Conservation (phyloP, 495 filamentous ascomycete species). For the Daldinia loculata region DNA sequence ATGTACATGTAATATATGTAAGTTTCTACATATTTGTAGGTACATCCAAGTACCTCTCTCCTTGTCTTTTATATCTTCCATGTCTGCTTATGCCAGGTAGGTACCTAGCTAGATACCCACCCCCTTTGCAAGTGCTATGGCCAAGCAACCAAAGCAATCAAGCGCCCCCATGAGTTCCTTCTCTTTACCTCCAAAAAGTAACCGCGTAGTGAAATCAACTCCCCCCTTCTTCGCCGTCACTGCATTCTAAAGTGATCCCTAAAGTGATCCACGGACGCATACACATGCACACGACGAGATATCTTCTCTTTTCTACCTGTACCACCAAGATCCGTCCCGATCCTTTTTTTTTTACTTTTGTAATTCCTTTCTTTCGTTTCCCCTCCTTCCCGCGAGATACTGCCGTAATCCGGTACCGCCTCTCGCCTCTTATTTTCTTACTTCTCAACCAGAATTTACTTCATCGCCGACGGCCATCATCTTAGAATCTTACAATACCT, state of each 20-base stretch:
- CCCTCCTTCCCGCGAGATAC: constrained; percentile 4
- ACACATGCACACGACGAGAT: constrained; percentile 15
- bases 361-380: constrained; percentile 25
- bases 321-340: constrained; percentile 16
- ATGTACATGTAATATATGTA: not conserved
- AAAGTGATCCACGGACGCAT: constrained; percentile 20
- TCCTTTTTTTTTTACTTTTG: constrained; percentile 19
- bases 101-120: constrained; percentile 14
- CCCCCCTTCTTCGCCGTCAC: constrained; percentile 34
- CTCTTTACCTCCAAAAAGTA: constrained; percentile 36
- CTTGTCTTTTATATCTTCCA: not conserved
- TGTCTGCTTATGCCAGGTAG: not conserved
- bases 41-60: not conserved
- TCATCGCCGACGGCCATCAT: constrained; percentile 5
- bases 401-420: constrained; percentile 11
- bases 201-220: constrained; percentile 23
- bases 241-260: constrained; percentile 17
- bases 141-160: constrained; percentile 38
- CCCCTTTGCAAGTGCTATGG: constrained; percentile 33
- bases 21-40: not conserved
- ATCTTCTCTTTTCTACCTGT: constrained; percentile 29
- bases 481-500: not conserved
- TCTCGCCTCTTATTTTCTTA: constrained; percentile 6
- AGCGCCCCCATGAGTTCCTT: constrained; percentile 22
- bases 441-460: not conserved